These are phyloP conservation scores for Arthromyces matolae DNA, from an alignment of 768 basidiomycete genomes.

Conservation along the genomic window DNA sequence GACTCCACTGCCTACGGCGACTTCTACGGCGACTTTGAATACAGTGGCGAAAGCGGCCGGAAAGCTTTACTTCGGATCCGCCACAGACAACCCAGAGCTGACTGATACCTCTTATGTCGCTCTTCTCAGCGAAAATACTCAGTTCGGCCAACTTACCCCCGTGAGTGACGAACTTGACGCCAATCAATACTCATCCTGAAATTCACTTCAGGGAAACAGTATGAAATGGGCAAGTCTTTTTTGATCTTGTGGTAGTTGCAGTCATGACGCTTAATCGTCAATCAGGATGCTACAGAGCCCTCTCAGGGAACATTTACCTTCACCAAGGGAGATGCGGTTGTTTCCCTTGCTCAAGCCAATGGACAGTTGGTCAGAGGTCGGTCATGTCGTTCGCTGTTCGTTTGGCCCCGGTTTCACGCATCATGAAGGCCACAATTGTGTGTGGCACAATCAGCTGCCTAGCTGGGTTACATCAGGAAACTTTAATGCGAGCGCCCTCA, in stretches of 20 bases:
- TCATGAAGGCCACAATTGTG: conserved; percentile 38
- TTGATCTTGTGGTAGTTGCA: background rate
- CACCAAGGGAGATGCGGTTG: conserved; percentile 39
- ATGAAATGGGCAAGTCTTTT: conserved; percentile 50
- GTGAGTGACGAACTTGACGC: conserved; percentile 18
- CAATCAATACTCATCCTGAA: background rate
- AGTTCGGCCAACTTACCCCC: conserved; percentile 46
- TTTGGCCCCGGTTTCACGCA: background rate
- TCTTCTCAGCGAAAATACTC: conserved; percentile 32
- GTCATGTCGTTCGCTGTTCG: no score
- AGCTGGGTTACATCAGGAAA: conserved; percentile 43
- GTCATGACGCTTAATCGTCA: background rate
- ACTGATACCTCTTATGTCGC: conserved; percentile 38
- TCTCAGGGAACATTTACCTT: conserved; percentile 45
- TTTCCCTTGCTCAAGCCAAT: conserved; percentile 40
- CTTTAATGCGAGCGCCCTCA: conserved; percentile 39
- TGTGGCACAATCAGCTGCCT: conserved; percentile 53
- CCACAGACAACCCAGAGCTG: conserved; percentile 46
- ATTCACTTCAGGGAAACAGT: conserved; percentile 32
- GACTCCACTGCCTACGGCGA: conserved; percentile 36
- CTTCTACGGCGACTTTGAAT: conserved; percentile 29
- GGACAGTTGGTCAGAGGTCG: conserved; percentile 44
- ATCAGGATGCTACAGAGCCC: conserved; percentile 51
- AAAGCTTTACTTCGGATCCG: conserved; percentile 47
- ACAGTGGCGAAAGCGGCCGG: conserved; percentile 42